Evolutionary conservation across 768 basidiomycete genomes (phyloP).

Genomic region (Pleurotus cornucopiae): DNA sequence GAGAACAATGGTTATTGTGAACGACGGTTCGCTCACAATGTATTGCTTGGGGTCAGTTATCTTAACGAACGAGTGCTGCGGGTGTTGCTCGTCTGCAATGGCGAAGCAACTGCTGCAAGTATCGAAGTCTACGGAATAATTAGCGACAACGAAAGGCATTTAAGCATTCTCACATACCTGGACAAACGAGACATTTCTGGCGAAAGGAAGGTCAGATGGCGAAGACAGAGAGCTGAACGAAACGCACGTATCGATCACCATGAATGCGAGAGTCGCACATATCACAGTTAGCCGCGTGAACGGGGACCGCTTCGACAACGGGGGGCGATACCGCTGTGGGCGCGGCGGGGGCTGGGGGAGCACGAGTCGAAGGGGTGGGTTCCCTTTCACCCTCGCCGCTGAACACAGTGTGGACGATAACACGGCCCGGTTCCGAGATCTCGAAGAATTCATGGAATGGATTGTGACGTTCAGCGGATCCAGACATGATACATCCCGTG

Average conservation of each 20-base stretch:
- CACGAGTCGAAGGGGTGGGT: slow-evolving; percentile 7
- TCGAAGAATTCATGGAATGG: slow-evolving; percentile 70
- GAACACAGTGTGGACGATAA: slow-evolving; percentile 61
- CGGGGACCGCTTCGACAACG: slow-evolving; percentile 18
- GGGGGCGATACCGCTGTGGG: slow-evolving; percentile 7
- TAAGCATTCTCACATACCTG: slow-evolving; percentile 20
- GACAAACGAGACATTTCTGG: slow-evolving; percentile 77
- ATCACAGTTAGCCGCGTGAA: slow-evolving; percentile 70
- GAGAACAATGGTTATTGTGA: neutral
- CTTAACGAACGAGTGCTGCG: slow-evolving; percentile 68
- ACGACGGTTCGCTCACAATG: slow-evolving; percentile 38
- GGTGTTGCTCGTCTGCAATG: slow-evolving; percentile 73
- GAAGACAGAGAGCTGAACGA: slow-evolving; percentile 7
- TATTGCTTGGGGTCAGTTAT: slow-evolving; percentile 50
- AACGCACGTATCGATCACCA: slow-evolving; percentile 70
- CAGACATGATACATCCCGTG: slow-evolving; percentile 47
- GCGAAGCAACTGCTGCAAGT: slow-evolving; percentile 69
- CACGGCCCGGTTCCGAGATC: slow-evolving; percentile 59
- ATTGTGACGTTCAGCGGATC: slow-evolving; percentile 49
- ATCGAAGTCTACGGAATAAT: slow-evolving; percentile 54
- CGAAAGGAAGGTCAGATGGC: neutral
- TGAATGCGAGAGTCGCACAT: slow-evolving; percentile 68
- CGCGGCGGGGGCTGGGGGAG: slow-evolving; percentile 10
- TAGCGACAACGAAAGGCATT: neutral
- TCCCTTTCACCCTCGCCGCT: slow-evolving; percentile 32